These are phyloP conservation scores for Trypanosoma scelopori DNA, from an alignment of 208 protist genomes.

Conservation along the genomic window DNA sequence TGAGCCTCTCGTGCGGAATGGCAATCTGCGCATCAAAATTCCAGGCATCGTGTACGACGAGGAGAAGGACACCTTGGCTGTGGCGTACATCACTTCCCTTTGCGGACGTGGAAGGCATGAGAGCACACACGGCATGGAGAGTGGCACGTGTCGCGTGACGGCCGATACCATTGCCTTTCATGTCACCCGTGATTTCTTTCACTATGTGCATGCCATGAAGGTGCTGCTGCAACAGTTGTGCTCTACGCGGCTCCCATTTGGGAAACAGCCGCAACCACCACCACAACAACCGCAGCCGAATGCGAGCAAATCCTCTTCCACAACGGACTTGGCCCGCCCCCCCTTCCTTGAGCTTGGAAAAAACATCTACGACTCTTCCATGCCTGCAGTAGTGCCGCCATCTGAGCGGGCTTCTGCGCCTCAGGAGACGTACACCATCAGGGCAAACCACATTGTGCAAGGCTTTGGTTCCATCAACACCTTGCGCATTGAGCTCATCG, in stretches of 20 bases:
- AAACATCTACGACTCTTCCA: neutral
- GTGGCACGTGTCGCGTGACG: constrained; percentile 57
- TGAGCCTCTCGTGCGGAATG: constrained; percentile 67
- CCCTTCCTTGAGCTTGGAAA: neutral
- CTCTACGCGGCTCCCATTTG: neutral
- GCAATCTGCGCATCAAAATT: constrained; percentile 54
- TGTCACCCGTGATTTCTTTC: constrained; percentile 71
- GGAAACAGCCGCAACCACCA: neutral
- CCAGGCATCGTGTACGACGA: constrained; percentile 58
- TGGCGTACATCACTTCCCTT: constrained; percentile 52
- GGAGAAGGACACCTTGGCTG: constrained; percentile 58
- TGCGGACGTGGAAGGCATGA: constrained; percentile 52
- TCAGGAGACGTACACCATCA: constrained; percentile 18
- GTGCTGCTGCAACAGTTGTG: constrained; percentile 26
- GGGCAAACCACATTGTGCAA: constrained; percentile 51
- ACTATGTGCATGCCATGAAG: constrained; percentile 46
- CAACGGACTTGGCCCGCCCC: too few relatives aligned
- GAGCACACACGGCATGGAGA: constrained; percentile 48
- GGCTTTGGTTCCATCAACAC: constrained; percentile 46
- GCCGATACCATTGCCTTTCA: constrained; percentile 47
- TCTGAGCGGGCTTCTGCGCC: neutral
- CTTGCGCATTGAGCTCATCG: constrained; percentile 45
- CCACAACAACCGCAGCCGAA: too few relatives aligned
- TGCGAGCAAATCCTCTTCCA: too few relatives aligned
- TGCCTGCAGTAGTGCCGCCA: neutral